Evolutionary conservation across 306 rosid species (phyloP).

Genomic region (Biancaea sappan): DNA sequence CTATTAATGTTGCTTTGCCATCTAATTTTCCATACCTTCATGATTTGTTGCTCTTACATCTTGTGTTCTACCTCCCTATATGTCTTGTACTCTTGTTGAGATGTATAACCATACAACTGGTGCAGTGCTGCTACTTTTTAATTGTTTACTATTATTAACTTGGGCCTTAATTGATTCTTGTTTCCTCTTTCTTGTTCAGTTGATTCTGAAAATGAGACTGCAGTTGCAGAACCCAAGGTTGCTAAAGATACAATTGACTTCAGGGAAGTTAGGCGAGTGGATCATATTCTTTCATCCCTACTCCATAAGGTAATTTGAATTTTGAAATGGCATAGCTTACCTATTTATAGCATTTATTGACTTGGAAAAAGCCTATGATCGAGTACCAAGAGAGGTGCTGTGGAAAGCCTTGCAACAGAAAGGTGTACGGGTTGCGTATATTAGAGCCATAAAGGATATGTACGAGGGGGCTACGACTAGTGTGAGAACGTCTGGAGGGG

Average conservation of each 20-base stretch:
- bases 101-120: conserved; percentile 15
- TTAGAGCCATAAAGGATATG: too few species aligned
- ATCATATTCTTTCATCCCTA: conserved; percentile 81
- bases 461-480: too few species aligned
- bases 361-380: too few species aligned
- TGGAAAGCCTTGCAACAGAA: too few species aligned
- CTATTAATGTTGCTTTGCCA: conserved; percentile 16
- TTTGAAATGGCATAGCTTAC: conserved; percentile 13
- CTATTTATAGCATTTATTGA: too few species aligned
- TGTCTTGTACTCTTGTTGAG: conserved; percentile 17
- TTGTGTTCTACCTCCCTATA: not conserved
- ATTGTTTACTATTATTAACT: conserved; percentile 9
- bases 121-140: not conserved
- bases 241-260: conserved; percentile 67
- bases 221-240: conserved; percentile 57
- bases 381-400: too few species aligned
- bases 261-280: conserved; percentile 76
- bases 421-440: too few species aligned
- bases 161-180: conserved; percentile 29
- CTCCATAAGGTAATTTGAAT: conserved; percentile 81
- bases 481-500: too few species aligned
- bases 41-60: not conserved
- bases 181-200: conserved; percentile 52
- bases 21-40: not conserved
- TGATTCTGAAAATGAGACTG: conserved; percentile 75